Base-by-base conservation (phyloP, 805 yeast species). In the Starmerella gropengiesseri region DNA sequence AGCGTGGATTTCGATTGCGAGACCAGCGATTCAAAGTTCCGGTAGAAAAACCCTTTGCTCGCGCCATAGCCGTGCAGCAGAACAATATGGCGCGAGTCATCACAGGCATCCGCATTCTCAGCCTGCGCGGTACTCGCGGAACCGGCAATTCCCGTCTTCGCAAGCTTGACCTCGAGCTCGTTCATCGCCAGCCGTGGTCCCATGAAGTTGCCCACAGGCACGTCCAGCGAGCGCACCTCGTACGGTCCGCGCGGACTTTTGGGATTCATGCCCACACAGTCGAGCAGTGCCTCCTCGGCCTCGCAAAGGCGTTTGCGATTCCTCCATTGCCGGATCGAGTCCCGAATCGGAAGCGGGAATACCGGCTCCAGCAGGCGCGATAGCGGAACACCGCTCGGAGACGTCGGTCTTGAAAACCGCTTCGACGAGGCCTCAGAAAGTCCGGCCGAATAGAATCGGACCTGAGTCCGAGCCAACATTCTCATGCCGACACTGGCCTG, bases 41-140 rank as follows among this genome's bases (percentile, higher is more conserved):
- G 74, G 55, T 78, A 73, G 53, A 76, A 89, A 42, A 85, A 77
- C 20, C 93, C 89, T 12, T 86, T 71, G 1, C 94, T 83, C 0
- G 97, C 94, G 2, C 94, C 95, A 57, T 85, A 86, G 0, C 98
- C 98, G 60, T 89, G 98, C 4, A 91, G 63, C 48, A 89, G 60
- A 2, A 91, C 84, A 19, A 86, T 60, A 37, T 60, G 81, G 73
- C 51, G 68, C 48, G 78, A 37, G 4, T 26, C 18, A 4, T 11
- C 22, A 18, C 34, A 8, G 30, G 47, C 49, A 2, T 17, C 31
- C 30, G 48, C 38, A 11, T 40, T 49, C 2, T 36, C 29, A 8
- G 7, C n/a, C 21, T 22, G n/a, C n/a, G n/a, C n/a, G n/a, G n/a
- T n/a, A n/a, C n/a, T n/a, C n/a, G n/a, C n/a, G n/a, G n/a, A n/a